Evolutionary conservation across 2,329 filamentous ascomycete genomes (phyloP).

Genomic region (Arthroderma sp.): DNA sequence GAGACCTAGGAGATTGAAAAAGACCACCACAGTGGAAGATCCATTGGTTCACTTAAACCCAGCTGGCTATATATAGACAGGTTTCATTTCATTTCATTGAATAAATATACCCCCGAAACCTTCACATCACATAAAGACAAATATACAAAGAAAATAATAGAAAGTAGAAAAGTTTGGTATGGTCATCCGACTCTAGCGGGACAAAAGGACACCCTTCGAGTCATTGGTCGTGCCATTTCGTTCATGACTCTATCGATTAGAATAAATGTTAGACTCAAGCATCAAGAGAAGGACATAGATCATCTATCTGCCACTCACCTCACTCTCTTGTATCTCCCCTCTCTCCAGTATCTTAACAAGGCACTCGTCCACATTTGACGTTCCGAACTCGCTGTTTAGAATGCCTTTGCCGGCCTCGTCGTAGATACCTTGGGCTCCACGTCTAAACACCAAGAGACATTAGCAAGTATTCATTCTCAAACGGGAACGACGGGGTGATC

Average conservation of each 20-base stretch:
- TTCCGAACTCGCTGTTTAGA: constrained; percentile 80
- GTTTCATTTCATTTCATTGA: background rate
- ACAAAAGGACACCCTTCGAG: constrained; percentile 13
- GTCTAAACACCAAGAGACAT: constrained; percentile 38
- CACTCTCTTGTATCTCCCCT: constrained; percentile 52
- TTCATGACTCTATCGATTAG: constrained; percentile 15
- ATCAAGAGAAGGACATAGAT: background rate
- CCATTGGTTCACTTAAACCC: no score
- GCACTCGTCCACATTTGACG: constrained; percentile 62
- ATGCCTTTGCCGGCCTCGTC: constrained; percentile 61
- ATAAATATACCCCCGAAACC: background rate
- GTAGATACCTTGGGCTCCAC: constrained; percentile 69
- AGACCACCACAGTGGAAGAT: no score
- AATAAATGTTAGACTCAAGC: constrained; percentile 6
- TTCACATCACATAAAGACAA: background rate
- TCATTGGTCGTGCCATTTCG: constrained; percentile 21
- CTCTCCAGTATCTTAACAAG: constrained; percentile 69
- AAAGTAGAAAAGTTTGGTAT: background rate
- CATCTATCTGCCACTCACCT: constrained; percentile 32
- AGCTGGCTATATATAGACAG: background rate
- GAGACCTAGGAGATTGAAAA: no score
- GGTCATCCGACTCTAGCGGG: constrained; percentile 1
- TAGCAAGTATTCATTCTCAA: background rate
- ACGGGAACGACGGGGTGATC: constrained; percentile 1
- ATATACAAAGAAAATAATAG: no score